phyloP scores from a whole-genome alignment of 805 yeast genomes.

The Komagataella pastoris region DNA sequence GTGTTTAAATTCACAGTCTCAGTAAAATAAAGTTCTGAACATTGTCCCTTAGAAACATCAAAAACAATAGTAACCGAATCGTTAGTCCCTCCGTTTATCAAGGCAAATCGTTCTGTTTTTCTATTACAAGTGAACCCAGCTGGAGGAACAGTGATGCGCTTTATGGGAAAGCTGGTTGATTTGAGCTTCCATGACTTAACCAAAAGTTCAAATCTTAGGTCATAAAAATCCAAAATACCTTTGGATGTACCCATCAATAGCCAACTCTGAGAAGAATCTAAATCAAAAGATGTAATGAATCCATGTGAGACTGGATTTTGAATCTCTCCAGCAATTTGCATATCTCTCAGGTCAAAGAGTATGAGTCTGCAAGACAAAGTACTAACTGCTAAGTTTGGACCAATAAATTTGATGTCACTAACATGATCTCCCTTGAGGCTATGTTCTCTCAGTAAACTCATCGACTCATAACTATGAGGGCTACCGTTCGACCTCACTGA shows the following conservation, averaged over 20 bases:
- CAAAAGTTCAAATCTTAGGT: slow-evolving; percentile 48
- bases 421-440: slow-evolving; percentile 23
- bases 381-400: slow-evolving; percentile 17
- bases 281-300: slow-evolving; percentile 40
- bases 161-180: slow-evolving; percentile 27
- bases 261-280: slow-evolving; percentile 46
- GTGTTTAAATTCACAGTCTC: slow-evolving; percentile 10
- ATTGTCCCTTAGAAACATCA: slow-evolving; percentile 57
- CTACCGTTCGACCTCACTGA: slow-evolving; percentile 5
- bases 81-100: slow-evolving; percentile 57
- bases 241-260: slow-evolving; percentile 59
- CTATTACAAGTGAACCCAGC: slow-evolving; percentile 18
- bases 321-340: slow-evolving; percentile 27
- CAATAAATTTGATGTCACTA: slow-evolving; percentile 14
- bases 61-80: slow-evolving; percentile 53
- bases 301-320: slow-evolving; percentile 58
- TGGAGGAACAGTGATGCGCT: slow-evolving; percentile 24
- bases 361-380: slow-evolving; percentile 41
- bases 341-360: slow-evolving; percentile 43
- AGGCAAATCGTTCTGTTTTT: slow-evolving; percentile 28
- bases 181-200: slow-evolving; percentile 53
- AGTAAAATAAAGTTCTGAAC: slow-evolving; percentile 21
- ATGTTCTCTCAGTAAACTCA: slow-evolving; percentile 17
- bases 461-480: neutral
- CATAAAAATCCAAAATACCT: slow-evolving; percentile 77